Percentiles rank a stretch among this genome's conserved stretches.
Conservation (phyloP, 1,284 basidiomycete species). For the Schizophyllum commune region DNA sequence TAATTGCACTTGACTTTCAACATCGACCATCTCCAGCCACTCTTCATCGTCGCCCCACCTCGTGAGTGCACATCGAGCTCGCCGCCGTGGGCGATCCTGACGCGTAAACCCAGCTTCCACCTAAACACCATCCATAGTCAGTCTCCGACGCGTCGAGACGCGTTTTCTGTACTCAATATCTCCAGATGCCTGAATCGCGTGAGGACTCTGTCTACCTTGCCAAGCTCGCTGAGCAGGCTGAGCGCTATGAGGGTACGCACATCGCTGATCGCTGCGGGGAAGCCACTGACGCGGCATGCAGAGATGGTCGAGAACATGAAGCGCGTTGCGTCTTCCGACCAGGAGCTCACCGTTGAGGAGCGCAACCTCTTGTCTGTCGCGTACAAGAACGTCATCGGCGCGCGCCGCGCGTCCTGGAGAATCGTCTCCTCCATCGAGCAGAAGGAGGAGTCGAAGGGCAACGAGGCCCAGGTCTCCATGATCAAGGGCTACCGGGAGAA, state of each 20-base stretch:
- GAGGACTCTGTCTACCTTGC: slow-evolving; percentile 99
- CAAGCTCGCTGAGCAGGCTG: slow-evolving; percentile 98
- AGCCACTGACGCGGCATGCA: slow-evolving; percentile 25
- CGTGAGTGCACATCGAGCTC: slow-evolving; percentile 12
- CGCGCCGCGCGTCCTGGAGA: slow-evolving; percentile 97
- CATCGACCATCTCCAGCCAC: background rate
- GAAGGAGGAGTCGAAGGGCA: slow-evolving; percentile 99
- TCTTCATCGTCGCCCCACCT: background rate
- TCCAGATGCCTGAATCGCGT: slow-evolving; percentile 76
- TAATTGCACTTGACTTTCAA: background rate
- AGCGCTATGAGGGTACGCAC: slow-evolving; percentile 92
- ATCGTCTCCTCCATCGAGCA: slow-evolving; percentile 99
- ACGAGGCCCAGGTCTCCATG: slow-evolving; percentile 96
- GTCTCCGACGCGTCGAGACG: slow-evolving; percentile 24
- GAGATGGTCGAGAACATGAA: slow-evolving; percentile 99
- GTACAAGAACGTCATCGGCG: slow-evolving; percentile 99
- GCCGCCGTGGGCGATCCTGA: background rate
- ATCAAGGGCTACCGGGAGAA: slow-evolving; percentile 99
- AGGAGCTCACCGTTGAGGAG: slow-evolving; percentile 98
- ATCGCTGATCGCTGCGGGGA: slow-evolving; percentile 8
- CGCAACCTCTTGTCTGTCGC: slow-evolving; percentile 98
- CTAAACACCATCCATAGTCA: background rate
- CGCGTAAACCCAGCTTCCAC: background rate
- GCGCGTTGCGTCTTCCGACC: slow-evolving; percentile 92
- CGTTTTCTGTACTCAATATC: slow-evolving; percentile 13